A percentile compares a stretch with the other conserved stretches of the same genome.
These are phyloP conservation scores for Umbelopsis sp. DNA, from an alignment of 192 early-diverging fungal species.

Conservation along the genomic window DNA sequence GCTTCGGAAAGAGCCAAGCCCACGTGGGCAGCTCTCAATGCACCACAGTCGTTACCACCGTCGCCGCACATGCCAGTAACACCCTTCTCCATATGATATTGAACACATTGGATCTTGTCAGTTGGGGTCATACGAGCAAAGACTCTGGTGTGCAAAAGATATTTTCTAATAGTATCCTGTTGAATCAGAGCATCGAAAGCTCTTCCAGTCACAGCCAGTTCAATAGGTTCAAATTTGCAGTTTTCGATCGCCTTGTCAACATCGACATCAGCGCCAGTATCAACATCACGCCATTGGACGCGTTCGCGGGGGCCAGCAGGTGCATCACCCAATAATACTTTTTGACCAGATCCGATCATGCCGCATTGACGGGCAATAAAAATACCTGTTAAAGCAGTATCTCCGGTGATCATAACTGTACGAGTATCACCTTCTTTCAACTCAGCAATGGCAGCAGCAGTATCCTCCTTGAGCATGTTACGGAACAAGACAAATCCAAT, in stretches of 20 bases:
- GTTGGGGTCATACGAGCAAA: constrained; percentile 82
- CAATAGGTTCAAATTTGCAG: constrained; percentile 40
- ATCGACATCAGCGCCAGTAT: constrained; percentile 46
- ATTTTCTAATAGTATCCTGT: constrained; percentile 45
- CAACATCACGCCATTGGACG: constrained; percentile 63
- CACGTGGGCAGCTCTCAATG: constrained; percentile 77
- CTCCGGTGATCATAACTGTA: constrained; percentile 84
- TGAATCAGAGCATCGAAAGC: constrained; percentile 61
- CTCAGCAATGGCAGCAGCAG: constrained; percentile 62
- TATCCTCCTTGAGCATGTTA: constrained; percentile 77
- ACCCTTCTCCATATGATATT: constrained; percentile 75
- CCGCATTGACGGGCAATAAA: constrained; percentile 71
- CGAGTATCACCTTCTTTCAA: constrained; percentile 68
- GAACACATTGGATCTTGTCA: constrained; percentile 75
- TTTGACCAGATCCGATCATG: constrained; percentile 56
- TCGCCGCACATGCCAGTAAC: constrained; percentile 89
- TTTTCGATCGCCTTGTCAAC: constrained; percentile 33
- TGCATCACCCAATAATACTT: constrained; percentile 58
- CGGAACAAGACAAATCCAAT: constrained; percentile 72
- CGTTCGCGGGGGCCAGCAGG: constrained; percentile 15
- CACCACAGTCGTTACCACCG: constrained; percentile 86
- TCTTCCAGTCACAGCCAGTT: constrained; percentile 73
- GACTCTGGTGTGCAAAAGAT: constrained; percentile 69
- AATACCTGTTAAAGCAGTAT: constrained; percentile 73
- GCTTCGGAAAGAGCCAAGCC: constrained; percentile 81